Evolutionary conservation across 495 filamentous ascomycete species (phyloP), one percentile per base, ranked within the genome.

Genomic region (Evansstolkia leycettana): DNA sequence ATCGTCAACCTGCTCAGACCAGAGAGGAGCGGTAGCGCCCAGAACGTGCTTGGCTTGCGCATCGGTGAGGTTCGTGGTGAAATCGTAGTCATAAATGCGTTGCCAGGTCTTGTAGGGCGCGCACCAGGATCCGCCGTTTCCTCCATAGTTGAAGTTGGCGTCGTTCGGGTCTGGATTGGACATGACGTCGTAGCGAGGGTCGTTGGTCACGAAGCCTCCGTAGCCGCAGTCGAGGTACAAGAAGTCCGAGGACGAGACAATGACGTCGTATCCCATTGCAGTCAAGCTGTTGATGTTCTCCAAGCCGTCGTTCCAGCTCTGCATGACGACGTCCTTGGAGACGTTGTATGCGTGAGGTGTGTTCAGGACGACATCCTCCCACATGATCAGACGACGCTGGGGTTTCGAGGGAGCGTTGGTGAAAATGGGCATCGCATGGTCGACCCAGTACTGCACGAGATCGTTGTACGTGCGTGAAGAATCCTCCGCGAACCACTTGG

Each of bases 41-140:
- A 70, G 47, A 27, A 75, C 37, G 36, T 67, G 69, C 26, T 53
- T 42, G 0, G 57, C 57, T 38, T 75, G 58, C 0, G 48, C 36
- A 2, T 37, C 43, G 16, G 67, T 67, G 14, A 75, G 62, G 39
- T 66, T 65, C 14, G 43, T 35, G 9, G 68, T 67, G 48, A 75
- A 75, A 38, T 75, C 70, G 48, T 64, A 75, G 54, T 71, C 66
- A 54, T 75, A 75, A 52, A 75, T 72, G 12, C 70, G 67, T 42
- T 75, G 70, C 70, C 70, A 75, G 42, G 68, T 70, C 46, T 75
- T 75, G 55, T 75, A 75, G 0, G 70, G 70, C 0, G 60, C 68
- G 43, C 70, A 75, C 70, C 70, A 75, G 38, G 58, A 65, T n/a
- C 69, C 70, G 13, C 70, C 70, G 36, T 46, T 47, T 40, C 64